Evolutionary conservation across 129 eudicot species (phyloP).

Genomic region (Smallanthus sonchifolius): DNA sequence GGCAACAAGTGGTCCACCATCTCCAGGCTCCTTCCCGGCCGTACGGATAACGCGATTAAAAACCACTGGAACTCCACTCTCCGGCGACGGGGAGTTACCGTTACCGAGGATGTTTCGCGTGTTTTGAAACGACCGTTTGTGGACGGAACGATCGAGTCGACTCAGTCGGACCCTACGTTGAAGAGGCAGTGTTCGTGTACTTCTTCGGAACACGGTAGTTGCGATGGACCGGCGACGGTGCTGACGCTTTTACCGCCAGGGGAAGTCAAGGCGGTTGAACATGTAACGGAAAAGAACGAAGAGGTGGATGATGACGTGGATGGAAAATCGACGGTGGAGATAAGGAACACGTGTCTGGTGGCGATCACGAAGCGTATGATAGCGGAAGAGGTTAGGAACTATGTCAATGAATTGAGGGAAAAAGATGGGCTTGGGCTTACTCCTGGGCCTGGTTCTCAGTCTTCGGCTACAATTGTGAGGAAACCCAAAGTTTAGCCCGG

Average conservation of each 20-base stretch:
- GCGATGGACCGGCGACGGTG: constrained; percentile 38
- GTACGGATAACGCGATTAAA: constrained; percentile 71
- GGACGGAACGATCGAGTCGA: constrained; percentile 38
- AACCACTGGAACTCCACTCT: constrained; percentile 79
- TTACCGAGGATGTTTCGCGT: too few relatives aligned
- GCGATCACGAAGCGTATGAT: constrained; percentile 61
- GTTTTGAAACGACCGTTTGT: constrained; percentile 11
- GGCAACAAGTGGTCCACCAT: constrained; percentile 74
- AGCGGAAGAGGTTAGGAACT: constrained; percentile 67
- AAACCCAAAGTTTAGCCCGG: background rate
- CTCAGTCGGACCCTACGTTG: constrained; percentile 34
- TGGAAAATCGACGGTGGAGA: constrained; percentile 36
- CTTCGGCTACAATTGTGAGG: background rate
- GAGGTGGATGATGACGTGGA: constrained; percentile 23
- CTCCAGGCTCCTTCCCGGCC: constrained; percentile 54
- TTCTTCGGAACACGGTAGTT: constrained; percentile 34
- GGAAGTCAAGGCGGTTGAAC: constrained; percentile 22
- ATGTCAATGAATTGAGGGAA: constrained; percentile 37
- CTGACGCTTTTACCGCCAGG: constrained; percentile 63
- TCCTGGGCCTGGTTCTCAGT: background rate
- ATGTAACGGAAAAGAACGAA: constrained; percentile 25
- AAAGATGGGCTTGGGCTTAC: constrained; percentile 18
- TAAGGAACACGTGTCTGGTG: constrained; percentile 39
- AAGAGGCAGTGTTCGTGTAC: constrained; percentile 36
- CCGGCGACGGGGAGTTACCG: constrained; percentile 22